Percentiles rank a stretch among this genome's conserved stretches.
phyloP scores from a whole-genome alignment of 257 asterid genomes.

The Solanum pimpinellifolium region DNA sequence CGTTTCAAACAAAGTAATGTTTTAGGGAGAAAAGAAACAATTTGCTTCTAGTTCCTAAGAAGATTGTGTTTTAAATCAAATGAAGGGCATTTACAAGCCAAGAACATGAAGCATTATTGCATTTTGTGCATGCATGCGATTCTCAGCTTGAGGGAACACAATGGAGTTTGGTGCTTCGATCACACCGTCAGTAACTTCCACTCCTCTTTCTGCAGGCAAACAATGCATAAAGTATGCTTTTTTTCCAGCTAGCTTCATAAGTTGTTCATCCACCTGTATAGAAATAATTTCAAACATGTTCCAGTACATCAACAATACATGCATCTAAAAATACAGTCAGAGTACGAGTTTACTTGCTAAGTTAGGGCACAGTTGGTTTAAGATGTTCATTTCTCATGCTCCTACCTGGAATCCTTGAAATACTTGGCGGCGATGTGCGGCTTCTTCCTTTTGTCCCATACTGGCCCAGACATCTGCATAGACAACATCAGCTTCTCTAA shows the following conservation, averaged over 20 bases:
- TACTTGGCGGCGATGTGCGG: slow-evolving; percentile 68
- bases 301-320: background rate
- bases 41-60: background rate
- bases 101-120: slow-evolving; percentile 91
- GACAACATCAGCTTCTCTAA: slow-evolving; percentile 84
- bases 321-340: background rate
- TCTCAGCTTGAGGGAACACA: slow-evolving; percentile 85
- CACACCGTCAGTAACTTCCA: slow-evolving; percentile 67
- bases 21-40: background rate
- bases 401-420: slow-evolving; percentile 91
- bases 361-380: background rate
- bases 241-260: slow-evolving; percentile 80
- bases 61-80: background rate
- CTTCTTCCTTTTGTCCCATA: slow-evolving; percentile 98
- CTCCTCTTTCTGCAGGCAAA: slow-evolving; percentile 85
- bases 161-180: slow-evolving; percentile 82
- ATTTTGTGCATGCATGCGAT: slow-evolving; percentile 92
- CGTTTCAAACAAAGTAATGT: background rate
- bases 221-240: slow-evolving; percentile 85
- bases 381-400: background rate
- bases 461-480: slow-evolving; percentile 98
- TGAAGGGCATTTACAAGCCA: slow-evolving; percentile 32
- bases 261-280: slow-evolving; percentile 77
- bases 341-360: background rate
- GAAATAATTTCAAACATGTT: background rate